These are phyloP conservation scores for Ophiostoma australiae DNA, from an alignment of 2,329 filamentous ascomycete genomes.

Conservation along the genomic window DNA sequence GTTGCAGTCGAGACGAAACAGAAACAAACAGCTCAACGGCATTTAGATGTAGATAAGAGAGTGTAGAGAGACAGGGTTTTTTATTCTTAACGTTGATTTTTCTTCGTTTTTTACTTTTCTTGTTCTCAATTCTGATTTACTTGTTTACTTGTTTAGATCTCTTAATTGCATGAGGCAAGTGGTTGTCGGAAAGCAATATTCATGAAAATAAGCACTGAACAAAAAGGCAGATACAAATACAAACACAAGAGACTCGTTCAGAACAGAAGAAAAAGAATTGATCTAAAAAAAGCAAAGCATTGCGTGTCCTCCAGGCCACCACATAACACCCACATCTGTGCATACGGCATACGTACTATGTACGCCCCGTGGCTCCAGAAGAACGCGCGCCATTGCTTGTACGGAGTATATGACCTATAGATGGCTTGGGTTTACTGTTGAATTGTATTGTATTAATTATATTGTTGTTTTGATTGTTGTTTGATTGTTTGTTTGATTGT, in stretches of 20 bases:
- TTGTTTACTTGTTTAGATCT: too few species aligned
- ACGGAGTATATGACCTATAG: too few species aligned
- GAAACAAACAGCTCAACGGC: slow-evolving; percentile 11
- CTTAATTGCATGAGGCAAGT: too few species aligned
- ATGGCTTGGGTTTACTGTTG: too few species aligned
- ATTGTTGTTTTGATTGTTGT: too few species aligned
- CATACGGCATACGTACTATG: not conserved
- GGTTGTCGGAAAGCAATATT: too few species aligned
- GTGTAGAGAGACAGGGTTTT: too few species aligned
- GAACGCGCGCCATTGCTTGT: not conserved
- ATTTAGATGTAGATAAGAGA: not conserved
- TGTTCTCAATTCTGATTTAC: too few species aligned
- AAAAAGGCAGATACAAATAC: not conserved
- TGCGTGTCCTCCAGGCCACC: slow-evolving; percentile 4
- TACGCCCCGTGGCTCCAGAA: slow-evolving; percentile 1
- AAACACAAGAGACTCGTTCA: not conserved
- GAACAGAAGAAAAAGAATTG: not conserved
- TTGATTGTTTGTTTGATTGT: too few species aligned
- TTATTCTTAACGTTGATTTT: too few species aligned
- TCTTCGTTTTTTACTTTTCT: too few species aligned
- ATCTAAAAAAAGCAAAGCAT: not conserved
- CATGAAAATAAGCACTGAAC: not conserved
- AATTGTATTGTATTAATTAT: not conserved
- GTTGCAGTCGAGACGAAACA: slow-evolving; percentile 12
- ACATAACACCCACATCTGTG: not conserved